Percentiles rank a stretch among this genome's conserved stretches.
These are phyloP conservation scores for Calonectria pauciramosa DNA, from an alignment of 2,329 filamentous ascomycete species.

Conservation along the genomic window DNA sequence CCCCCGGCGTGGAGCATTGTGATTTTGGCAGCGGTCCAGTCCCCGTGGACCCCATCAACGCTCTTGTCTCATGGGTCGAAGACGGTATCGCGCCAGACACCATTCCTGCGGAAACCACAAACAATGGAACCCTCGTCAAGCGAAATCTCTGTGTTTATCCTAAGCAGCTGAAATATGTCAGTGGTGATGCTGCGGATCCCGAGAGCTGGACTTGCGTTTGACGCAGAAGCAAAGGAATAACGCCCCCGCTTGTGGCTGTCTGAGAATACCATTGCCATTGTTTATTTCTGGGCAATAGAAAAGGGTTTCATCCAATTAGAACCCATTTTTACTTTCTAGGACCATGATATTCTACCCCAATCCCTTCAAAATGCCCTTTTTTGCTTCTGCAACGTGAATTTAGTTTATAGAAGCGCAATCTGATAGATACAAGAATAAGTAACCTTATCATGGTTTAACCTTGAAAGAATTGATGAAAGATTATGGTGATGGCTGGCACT, in stretches of 20 bases:
- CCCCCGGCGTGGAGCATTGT: background rate
- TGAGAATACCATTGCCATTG: too few species aligned
- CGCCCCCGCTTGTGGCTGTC: background rate
- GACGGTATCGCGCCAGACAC: background rate
- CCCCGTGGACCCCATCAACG: background rate
- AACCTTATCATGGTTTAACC: background rate
- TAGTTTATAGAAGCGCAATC: background rate
- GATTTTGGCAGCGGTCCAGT: background rate
- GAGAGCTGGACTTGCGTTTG: background rate
- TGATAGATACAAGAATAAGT: background rate
- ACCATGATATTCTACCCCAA: background rate
- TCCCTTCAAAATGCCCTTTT: background rate
- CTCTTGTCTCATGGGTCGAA: background rate
- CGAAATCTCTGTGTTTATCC: background rate
- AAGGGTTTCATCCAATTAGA: background rate
- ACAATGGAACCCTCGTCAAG: background rate
- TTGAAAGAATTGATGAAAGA: background rate
- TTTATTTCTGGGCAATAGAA: too few species aligned
- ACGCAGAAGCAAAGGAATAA: background rate
- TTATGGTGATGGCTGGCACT: background rate
- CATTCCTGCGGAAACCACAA: background rate
- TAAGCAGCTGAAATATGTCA: background rate
- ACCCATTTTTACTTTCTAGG: background rate
- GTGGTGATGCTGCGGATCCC: background rate
- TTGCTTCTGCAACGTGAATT: background rate